Conservation (phyloP, 163 green algal species). For the Chlamydomonas reinhardtii region DNA sequence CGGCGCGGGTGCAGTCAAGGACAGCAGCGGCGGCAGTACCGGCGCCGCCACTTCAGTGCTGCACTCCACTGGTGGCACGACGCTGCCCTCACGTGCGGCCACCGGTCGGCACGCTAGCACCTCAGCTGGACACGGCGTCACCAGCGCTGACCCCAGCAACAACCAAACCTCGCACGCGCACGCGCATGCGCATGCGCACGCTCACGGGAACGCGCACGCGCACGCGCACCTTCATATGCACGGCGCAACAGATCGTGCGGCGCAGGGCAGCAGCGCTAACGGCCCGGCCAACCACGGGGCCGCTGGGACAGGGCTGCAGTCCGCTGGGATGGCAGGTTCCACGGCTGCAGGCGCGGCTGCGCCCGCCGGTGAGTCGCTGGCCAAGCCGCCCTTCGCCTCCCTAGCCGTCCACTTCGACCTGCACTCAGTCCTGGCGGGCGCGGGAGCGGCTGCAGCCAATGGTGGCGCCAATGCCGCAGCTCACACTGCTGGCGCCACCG, state of each 20-base stretch:
- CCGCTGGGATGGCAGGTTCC: too few species aligned
- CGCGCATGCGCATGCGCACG: too few species aligned
- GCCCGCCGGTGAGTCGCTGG: too few species aligned
- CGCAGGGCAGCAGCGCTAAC: conserved; percentile 7
- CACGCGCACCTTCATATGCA: background rate
- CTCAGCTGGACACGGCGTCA: background rate
- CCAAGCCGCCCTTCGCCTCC: conserved; percentile 1
- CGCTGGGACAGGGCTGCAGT: too few species aligned
- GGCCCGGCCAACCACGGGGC: too few species aligned
- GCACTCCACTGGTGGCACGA: conserved; percentile 22
- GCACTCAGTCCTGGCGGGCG: background rate
- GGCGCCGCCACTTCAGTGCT: conserved; percentile 1
- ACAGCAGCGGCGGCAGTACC: conserved; percentile 44
- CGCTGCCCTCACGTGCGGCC: conserved; percentile 5
- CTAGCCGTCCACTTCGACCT: conserved; percentile 39
- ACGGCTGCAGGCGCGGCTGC: too few species aligned
- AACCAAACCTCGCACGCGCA: too few species aligned
- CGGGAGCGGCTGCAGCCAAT: too few species aligned
- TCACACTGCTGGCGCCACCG: too few species aligned
- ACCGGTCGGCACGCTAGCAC: background rate
- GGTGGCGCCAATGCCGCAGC: too few species aligned
- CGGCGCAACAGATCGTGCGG: background rate
- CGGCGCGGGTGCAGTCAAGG: background rate
- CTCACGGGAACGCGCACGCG: too few species aligned
- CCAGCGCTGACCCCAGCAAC: background rate